Percentiles rank a stretch among this genome's conserved stretches.
Conservation (phyloP, 139 green algal genomes). For the Auxenochlorella pyrenoidosa region DNA sequence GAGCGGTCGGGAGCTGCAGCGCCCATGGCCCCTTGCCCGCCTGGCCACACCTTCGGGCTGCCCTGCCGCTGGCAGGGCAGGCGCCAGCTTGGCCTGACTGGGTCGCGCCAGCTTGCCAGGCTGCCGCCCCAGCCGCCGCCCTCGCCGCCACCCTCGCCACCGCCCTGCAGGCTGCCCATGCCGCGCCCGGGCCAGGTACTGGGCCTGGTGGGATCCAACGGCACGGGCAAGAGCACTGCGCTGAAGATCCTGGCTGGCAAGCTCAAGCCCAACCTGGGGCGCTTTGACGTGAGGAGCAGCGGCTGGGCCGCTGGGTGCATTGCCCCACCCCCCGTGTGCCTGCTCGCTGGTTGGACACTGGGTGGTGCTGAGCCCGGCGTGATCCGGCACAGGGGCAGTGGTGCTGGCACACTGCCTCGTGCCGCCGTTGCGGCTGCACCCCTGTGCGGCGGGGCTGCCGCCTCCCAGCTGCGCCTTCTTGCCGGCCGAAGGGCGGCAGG, state of each 20-base stretch:
- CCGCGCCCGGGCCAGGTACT: slow-evolving; percentile 95
- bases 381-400: no score
- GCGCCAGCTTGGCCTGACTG: background rate
- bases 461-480: no score
- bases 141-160: background rate
- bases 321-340: no score
- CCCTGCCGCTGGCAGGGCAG: background rate
- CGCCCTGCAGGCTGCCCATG: slow-evolving; percentile 79
- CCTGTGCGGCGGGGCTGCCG: no score
- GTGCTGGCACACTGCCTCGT: no score
- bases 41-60: background rate
- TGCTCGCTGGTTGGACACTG: background rate
- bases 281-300: slow-evolving; percentile 76
- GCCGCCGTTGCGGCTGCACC: no score
- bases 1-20: no score
- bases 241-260: slow-evolving; percentile 98
- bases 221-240: slow-evolving; percentile 98
- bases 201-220: slow-evolving; percentile 98
- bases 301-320: no score
- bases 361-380: no score
- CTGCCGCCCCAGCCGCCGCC: background rate
- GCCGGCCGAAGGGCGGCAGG: no score
- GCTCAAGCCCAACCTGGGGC: slow-evolving; percentile 98
- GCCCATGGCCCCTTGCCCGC: background rate
- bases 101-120: background rate